These are phyloP conservation scores for Torulaspora gathmanii DNA, from an alignment of 805 yeast species.

Conservation along the genomic window DNA sequence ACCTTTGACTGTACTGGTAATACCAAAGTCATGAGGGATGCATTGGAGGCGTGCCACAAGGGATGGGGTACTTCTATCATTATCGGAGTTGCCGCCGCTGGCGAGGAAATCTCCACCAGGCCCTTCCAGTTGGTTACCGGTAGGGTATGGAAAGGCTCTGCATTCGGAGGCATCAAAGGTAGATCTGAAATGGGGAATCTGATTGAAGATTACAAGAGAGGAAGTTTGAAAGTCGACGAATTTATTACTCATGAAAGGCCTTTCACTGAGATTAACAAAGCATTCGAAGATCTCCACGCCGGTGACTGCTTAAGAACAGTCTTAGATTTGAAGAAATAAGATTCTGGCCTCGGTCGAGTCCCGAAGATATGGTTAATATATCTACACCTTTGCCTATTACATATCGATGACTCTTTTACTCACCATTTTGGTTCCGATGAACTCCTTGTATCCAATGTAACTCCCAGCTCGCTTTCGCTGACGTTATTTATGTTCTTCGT, in stretches of 20 bases:
- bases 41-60: conserved; percentile 95
- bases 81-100: conserved; percentile 99
- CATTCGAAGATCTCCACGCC: conserved; percentile 90
- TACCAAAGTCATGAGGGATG: conserved; percentile 89
- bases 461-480: conserved; percentile 18
- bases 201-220: conserved; percentile 78
- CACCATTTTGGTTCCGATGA: conserved; percentile 25
- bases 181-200: conserved; percentile 90
- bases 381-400: not conserved
- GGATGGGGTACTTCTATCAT: conserved; percentile 98
- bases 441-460: conserved; percentile 21
- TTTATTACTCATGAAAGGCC: conserved; percentile 88
- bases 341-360: conserved; percentile 7
- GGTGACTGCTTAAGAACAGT: conserved; percentile 96
- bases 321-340: conserved; percentile 39
- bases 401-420: not conserved
- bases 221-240: conserved; percentile 84
- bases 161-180: conserved; percentile 99
- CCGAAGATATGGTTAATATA: not conserved
- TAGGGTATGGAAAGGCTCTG: conserved; percentile 98
- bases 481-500: conserved; percentile 1
- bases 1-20: conserved; percentile 99
- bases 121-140: conserved; percentile 99
- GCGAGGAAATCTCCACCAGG: conserved; percentile 91
- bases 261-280: conserved; percentile 73